phyloP scores from a whole-genome alignment of 148 eudicot genomes.

The Chenopodium berlandieri region DNA sequence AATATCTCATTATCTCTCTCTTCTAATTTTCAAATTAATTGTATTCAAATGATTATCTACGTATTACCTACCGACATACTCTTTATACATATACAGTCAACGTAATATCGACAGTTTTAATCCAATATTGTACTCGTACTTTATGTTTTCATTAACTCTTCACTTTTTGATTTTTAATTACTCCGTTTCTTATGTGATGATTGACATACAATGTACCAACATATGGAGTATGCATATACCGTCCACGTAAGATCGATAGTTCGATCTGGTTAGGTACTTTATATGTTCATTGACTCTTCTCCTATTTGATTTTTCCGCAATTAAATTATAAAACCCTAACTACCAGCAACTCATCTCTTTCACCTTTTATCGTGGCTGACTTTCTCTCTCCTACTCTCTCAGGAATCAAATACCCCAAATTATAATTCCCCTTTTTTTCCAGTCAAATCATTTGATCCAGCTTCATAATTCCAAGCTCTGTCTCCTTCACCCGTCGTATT shows the following conservation, averaged over 20 bases:
- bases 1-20: not conserved
- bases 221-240: too few relatives aligned
- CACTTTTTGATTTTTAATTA: too few relatives aligned
- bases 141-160: too few relatives aligned
- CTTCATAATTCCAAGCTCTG: not conserved
- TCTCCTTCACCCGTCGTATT: not conserved
- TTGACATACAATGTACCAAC: too few relatives aligned
- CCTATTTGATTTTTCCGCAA: not conserved
- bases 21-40: not conserved
- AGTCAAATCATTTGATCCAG: slow-evolving; percentile 24
- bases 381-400: slow-evolving; percentile 11
- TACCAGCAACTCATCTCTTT: not conserved
- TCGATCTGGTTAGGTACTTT: too few relatives aligned
- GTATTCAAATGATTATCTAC: not conserved
- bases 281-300: not conserved
- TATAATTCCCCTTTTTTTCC: not conserved
- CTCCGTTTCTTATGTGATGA: too few relatives aligned
- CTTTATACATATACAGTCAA: too few relatives aligned
- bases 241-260: too few relatives aligned
- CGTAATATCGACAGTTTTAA: too few relatives aligned
- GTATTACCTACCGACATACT: too few relatives aligned
- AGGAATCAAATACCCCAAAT: slow-evolving; percentile 1
- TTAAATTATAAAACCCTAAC: slow-evolving; percentile 28
- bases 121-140: too few relatives aligned
- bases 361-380: slow-evolving; percentile 1